These are phyloP conservation scores for Talaromyces sp. DNA, from an alignment of 2,329 filamentous ascomycete species.

Conservation along the genomic window DNA sequence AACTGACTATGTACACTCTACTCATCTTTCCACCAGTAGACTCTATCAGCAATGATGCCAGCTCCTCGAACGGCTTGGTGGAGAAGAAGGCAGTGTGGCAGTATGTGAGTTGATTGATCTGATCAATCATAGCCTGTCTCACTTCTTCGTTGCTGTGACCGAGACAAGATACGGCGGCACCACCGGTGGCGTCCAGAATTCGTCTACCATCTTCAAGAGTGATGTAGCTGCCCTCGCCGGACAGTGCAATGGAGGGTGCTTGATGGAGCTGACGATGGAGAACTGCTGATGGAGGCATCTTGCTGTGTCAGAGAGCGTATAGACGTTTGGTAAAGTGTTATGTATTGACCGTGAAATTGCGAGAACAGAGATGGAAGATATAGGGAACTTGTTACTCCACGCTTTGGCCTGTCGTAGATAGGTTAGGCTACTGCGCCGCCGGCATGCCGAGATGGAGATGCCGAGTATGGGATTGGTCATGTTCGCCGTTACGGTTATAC, in stretches of 20 bases:
- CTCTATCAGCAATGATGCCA: conserved; percentile 49
- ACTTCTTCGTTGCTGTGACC: conserved; percentile 64
- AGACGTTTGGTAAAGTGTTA: not conserved
- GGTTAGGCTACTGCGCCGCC: conserved; percentile 16
- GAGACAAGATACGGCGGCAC: conserved; percentile 68
- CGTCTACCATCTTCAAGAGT: conserved; percentile 52
- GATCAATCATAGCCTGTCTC: conserved; percentile 55
- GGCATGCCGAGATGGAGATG: conserved; percentile 28
- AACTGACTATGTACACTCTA: conserved; percentile 55
- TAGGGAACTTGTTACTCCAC: not conserved
- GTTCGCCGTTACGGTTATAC: conserved; percentile 15
- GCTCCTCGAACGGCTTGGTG: conserved; percentile 51
- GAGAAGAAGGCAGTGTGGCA: conserved; percentile 58
- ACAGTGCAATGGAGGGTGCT: conserved; percentile 46
- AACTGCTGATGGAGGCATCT: conserved; percentile 30
- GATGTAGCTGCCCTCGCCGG: conserved; percentile 52
- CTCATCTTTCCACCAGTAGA: conserved; percentile 53
- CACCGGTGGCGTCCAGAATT: conserved; percentile 69
- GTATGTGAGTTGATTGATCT: conserved; percentile 59
- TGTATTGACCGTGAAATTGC: not conserved
- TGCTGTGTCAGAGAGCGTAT: no score
- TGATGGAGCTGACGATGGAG: conserved; percentile 52
- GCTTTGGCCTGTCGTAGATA: not conserved
- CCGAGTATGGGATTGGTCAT: conserved; percentile 30
- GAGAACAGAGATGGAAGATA: not conserved